Evolutionary conservation across 148 eudicot genomes (phyloP).

Genomic region (Pouteria glomerata): DNA sequence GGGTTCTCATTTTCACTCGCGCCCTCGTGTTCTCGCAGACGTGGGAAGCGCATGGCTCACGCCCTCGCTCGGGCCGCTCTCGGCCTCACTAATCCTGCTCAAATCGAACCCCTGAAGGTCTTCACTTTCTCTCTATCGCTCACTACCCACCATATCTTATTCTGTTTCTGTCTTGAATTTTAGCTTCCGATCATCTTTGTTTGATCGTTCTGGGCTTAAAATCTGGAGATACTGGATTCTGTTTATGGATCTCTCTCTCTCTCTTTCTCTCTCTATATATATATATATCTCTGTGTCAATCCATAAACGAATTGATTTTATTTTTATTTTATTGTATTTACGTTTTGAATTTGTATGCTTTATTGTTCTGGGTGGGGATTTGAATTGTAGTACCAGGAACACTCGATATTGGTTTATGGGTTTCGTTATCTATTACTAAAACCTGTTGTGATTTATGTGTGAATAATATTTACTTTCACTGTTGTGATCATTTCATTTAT

Average conservation of each 20-base stretch:
- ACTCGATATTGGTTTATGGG: not conserved
- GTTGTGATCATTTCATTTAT: not conserved
- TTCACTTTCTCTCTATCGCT: not conserved
- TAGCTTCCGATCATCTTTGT: no score
- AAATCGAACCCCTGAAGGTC: slow-evolving; percentile 62
- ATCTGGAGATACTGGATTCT: no score
- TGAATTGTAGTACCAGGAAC: not conserved
- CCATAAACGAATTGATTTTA: no score
- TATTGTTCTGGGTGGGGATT: not conserved
- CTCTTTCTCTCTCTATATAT: no score
- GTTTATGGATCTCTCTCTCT: no score
- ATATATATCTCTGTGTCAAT: no score
- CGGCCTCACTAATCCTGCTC: slow-evolving; percentile 72
- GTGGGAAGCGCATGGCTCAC: slow-evolving; percentile 53
- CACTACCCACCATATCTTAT: not conserved
- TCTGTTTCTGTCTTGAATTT: not conserved
- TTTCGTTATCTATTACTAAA: not conserved
- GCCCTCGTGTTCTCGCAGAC: slow-evolving; percentile 10
- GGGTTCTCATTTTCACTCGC: not conserved
- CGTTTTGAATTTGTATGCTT: no score
- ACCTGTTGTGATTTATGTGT: not conserved
- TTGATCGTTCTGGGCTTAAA: not conserved
- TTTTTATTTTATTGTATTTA: no score
- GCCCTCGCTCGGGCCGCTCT: slow-evolving; percentile 47
- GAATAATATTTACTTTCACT: not conserved